These are phyloP conservation scores for Euphorbia schlechtendalii DNA, from an alignment of 441 rosid species.

Conservation along the genomic window DNA sequence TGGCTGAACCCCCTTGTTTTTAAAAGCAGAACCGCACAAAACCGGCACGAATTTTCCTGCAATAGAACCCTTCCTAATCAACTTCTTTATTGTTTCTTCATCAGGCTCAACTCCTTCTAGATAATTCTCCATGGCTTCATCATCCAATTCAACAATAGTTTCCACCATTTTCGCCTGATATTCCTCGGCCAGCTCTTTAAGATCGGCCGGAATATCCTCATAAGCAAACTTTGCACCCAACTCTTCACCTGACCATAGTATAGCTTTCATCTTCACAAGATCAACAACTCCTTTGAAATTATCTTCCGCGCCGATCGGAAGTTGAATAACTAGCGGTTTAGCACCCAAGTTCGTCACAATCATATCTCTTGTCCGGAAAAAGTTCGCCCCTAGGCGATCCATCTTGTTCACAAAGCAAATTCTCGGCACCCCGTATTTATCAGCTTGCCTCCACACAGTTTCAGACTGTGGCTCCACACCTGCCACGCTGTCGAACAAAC, in stretches of 20 bases:
- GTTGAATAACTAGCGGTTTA: slow-evolving; percentile 77
- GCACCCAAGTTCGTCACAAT: slow-evolving; percentile 90
- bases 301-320: slow-evolving; percentile 94
- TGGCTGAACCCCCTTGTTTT: slow-evolving; percentile 94
- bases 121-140: slow-evolving; percentile 84
- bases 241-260: slow-evolving; percentile 93
- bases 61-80: slow-evolving; percentile 77
- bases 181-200: slow-evolving; percentile 66
- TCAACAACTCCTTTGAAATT: slow-evolving; percentile 70
- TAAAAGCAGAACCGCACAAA: slow-evolving; percentile 87
- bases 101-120: slow-evolving; percentile 90
- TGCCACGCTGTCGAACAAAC: slow-evolving; percentile 96
- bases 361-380: slow-evolving; percentile 90
- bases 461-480: slow-evolving; percentile 99
- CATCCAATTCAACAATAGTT: slow-evolving; percentile 69
- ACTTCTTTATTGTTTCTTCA: slow-evolving; percentile 58
- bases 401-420: slow-evolving; percentile 94
- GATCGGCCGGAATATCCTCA: slow-evolving; percentile 72
- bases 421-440: slow-evolving; percentile 90
- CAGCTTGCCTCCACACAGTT: slow-evolving; percentile 99
- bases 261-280: slow-evolving; percentile 83
- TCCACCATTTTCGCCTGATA: slow-evolving; percentile 69
- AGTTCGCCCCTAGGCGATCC: slow-evolving; percentile 97
- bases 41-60: slow-evolving; percentile 70
- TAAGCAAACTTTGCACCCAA: slow-evolving; percentile 85